phyloP scores from a whole-genome alignment of 2,329 filamentous ascomycete species.

The Mollisia scopiformis region DNA sequence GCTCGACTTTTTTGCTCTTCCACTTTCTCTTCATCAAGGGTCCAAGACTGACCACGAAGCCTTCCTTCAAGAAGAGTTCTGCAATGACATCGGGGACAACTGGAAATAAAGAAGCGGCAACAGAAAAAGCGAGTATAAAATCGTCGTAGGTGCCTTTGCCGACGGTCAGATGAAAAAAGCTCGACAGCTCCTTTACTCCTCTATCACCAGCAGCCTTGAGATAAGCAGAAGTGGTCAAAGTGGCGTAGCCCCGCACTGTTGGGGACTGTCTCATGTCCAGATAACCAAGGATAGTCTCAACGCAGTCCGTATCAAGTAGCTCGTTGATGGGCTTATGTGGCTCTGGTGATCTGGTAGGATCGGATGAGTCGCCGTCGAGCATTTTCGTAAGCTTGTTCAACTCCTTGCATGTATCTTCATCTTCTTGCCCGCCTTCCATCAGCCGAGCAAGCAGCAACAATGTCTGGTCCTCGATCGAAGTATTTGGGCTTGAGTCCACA shows the following conservation, averaged over 20 bases:
- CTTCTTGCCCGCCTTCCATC: constrained; percentile 89
- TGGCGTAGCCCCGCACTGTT: constrained; percentile 78
- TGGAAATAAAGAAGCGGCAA: constrained; percentile 86
- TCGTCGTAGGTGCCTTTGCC: constrained; percentile 81
- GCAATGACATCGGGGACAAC: constrained; percentile 77
- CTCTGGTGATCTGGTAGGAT: constrained; percentile 25
- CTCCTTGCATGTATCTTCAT: constrained; percentile 67
- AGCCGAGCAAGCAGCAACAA: constrained; percentile 73
- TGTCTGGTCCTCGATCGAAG: constrained; percentile 34
- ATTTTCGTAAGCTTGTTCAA: constrained; percentile 62
- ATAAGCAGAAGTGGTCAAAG: constrained; percentile 80
- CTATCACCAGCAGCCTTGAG: constrained; percentile 75
- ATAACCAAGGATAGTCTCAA: constrained; percentile 85
- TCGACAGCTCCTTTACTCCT: constrained; percentile 69
- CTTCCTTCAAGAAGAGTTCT: constrained; percentile 83
- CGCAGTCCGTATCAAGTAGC: constrained; percentile 71
- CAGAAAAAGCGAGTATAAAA: constrained; percentile 89
- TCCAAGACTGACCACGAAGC: constrained; percentile 78
- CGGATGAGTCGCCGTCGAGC: constrained; percentile 51
- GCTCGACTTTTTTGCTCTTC: constrained; percentile 85
- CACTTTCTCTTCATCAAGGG: constrained; percentile 77
- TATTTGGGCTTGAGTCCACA: constrained; percentile 19
- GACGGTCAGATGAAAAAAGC: constrained; percentile 75
- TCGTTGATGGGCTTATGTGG: constrained; percentile 45
- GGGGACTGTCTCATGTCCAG: constrained; percentile 81